Evolutionary conservation across 73 alveolate species (phyloP).

Genomic region (Paramecium caudatum): DNA sequence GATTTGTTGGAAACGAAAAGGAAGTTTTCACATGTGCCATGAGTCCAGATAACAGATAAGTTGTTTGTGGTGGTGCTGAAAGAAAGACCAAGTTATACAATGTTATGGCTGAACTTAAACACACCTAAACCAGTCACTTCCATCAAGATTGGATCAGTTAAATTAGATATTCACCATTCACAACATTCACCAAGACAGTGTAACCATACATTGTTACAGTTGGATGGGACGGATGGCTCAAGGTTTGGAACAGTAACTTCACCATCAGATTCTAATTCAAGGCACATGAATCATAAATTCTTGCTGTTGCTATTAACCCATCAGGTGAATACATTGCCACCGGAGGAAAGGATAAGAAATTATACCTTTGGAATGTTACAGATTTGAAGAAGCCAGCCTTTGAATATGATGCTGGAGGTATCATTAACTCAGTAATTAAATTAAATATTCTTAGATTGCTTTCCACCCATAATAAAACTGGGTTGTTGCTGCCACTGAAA

Average conservation of each 20-base stretch:
- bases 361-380: constrained; percentile 94
- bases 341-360: constrained; percentile 97
- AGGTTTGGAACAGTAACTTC: constrained; percentile 90
- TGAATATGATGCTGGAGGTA: constrained; percentile 82
- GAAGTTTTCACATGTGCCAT: constrained; percentile 94
- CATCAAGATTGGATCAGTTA: constrained; percentile 75
- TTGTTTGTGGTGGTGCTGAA: constrained; percentile 95
- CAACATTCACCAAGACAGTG: constrained; percentile 70
- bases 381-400: constrained; percentile 76
- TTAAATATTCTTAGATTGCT: constrained; percentile 82
- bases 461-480: constrained; percentile 91
- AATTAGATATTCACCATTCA: constrained; percentile 85
- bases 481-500: constrained; percentile 89
- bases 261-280: constrained; percentile 88
- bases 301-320: constrained; percentile 85
- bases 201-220: constrained; percentile 83
- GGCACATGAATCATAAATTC: constrained; percentile 87
- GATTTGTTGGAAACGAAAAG: constrained; percentile 94
- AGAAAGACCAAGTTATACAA: constrained; percentile 94
- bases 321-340: constrained; percentile 90
- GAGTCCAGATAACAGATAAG: constrained; percentile 96
- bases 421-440: constrained; percentile 82
- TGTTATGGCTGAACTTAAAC: constrained; percentile 93
- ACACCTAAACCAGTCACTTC: constrained; percentile 62
- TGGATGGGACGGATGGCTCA: constrained; percentile 92